These are phyloP conservation scores for Elongisporangium anandrum DNA, from an alignment of 352 stramenopile species.

Conservation along the genomic window DNA sequence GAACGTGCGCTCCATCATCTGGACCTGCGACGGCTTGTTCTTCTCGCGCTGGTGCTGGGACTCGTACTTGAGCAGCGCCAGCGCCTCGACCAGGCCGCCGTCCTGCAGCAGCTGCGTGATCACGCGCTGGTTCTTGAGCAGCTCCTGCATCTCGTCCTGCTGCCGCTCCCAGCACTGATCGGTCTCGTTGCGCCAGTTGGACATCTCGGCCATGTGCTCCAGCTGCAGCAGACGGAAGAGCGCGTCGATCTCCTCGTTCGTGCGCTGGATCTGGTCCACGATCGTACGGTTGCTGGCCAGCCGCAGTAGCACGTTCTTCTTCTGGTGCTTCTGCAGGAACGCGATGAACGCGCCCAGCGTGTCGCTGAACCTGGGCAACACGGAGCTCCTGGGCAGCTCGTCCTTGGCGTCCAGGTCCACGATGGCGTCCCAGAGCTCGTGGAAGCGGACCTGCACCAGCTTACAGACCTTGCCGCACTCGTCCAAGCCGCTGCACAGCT, in stretches of 20 bases:
- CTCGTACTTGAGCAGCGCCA: constrained; percentile 22
- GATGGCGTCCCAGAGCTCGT: too few relatives aligned
- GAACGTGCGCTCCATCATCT: constrained; percentile 14
- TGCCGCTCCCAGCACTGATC: constrained; percentile 6
- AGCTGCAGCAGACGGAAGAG: constrained; percentile 16
- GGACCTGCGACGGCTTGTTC: constrained; percentile 8
- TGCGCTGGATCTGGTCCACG: constrained; percentile 5
- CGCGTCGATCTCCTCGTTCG: constrained; percentile 17
- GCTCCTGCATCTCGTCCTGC: constrained; percentile 1
- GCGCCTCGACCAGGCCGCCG: constrained; percentile 13
- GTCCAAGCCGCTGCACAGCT: too few relatives aligned
- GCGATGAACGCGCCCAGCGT: constrained; percentile 27
- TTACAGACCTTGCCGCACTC: too few relatives aligned
- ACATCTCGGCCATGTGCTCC: constrained; percentile 17
- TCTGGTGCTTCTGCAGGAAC: constrained; percentile 16
- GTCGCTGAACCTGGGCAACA: constrained; percentile 28
- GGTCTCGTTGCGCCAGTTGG: constrained; percentile 7
- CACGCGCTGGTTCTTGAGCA: constrained; percentile 5
- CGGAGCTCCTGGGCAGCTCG: constrained; percentile 24
- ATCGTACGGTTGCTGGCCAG: constrained; percentile 14
- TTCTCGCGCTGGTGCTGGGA: constrained; percentile 8
- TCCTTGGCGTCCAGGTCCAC: constrained; percentile 6
- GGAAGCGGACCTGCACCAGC: too few relatives aligned
- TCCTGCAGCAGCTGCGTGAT: constrained; percentile 7
- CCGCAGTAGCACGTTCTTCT: constrained; percentile 12